Evolutionary conservation across 257 asterid genomes (phyloP).

Genomic region (Nicotiana sylvestris): DNA sequence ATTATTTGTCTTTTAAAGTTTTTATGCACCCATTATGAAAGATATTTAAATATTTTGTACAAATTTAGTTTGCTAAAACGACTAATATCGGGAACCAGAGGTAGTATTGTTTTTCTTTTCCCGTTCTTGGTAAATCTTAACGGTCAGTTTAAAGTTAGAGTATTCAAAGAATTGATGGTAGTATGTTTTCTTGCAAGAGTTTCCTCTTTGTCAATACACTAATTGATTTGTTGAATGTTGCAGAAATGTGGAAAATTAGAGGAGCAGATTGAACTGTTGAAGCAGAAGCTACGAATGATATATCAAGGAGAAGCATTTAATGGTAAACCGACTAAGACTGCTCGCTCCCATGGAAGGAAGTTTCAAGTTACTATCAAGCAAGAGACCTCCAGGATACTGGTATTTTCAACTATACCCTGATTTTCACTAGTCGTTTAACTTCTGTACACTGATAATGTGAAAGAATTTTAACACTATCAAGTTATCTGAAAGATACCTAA

Average conservation of each 20-base stretch:
- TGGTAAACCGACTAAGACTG: constrained; percentile 83
- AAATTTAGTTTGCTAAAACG: not conserved
- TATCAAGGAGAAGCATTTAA: constrained; percentile 82
- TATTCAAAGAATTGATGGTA: not conserved
- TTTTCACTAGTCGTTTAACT: not conserved
- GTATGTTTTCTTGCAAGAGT: not conserved
- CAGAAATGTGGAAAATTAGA: constrained; percentile 83
- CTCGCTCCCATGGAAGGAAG: constrained; percentile 90
- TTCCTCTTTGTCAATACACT: not conserved
- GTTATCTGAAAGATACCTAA: not conserved
- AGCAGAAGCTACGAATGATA: constrained; percentile 68
- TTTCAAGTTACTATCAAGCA: constrained; percentile 83
- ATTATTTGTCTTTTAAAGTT: too few relatives aligned
- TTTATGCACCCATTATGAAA: too few relatives aligned
- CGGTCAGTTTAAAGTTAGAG: not conserved
- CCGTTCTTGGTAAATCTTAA: not conserved
- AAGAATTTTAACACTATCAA: not conserved
- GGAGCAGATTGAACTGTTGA: constrained; percentile 70
- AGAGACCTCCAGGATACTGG: constrained; percentile 88
- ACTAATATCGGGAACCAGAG: not conserved
- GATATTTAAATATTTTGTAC: too few relatives aligned
- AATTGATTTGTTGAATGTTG: not conserved
- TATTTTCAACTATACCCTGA: constrained; percentile 6
- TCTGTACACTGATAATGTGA: not conserved
- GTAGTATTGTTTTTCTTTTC: not conserved